Base-by-base conservation (phyloP, 2,329 filamentous ascomycete genomes). In the Colletotrichum musicola region DNA sequence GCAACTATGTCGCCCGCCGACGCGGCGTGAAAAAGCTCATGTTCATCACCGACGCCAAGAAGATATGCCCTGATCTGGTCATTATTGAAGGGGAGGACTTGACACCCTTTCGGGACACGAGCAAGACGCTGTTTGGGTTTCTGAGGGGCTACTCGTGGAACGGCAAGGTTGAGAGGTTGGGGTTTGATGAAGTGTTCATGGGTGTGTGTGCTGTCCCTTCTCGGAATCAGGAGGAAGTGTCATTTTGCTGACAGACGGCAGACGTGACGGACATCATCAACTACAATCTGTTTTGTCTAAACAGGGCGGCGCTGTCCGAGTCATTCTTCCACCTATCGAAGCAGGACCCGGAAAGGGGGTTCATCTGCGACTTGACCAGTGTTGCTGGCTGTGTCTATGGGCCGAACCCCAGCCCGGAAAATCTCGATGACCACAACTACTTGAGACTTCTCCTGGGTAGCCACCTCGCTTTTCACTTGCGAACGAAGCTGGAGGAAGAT, bases 11-110 rank as follows among this genome's bases (percentile, higher is more conserved):
- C n/a, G n/a, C n/a, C n/a, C n/a, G n/a, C n/a, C n/a, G n/a, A n/a
- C n/a, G n/a, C n/a, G n/a, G n/a, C n/a, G n/a, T n/a, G n/a, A n/a
- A n/a, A n/a, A n/a, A n/a, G n/a, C n/a, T n/a, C n/a, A n/a, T n/a
- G n/a, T n/a, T n/a, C n/a, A n/a, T n/a, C n/a, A n/a, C n/a, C n/a
- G n/a, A n/a, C n/a, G n/a, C n/a, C n/a, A n/a, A n/a, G n/a, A n/a
- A n/a, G n/a, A n/a, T n/a, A n/a, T n/a, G n/a, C n/a, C n/a, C n/a
- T n/a, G n/a, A n/a, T n/a, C n/a, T n/a, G n/a, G 89, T 97, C 59
- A 90, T 98, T 56, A 88, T 96, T 44, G 88, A 97, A 18, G 95
- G 95, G 35, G 94, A 98, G 79, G 94, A 97, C 74, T 83, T 97
- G 73, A 92, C 91, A 14, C 89, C 88, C 4, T 98, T 98, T 76